Percentiles rank a stretch among this genome's conserved stretches.
Evolutionary conservation across 1,139 yeast species (phyloP).

Genomic region (Magnusiomyces sp.): DNA sequence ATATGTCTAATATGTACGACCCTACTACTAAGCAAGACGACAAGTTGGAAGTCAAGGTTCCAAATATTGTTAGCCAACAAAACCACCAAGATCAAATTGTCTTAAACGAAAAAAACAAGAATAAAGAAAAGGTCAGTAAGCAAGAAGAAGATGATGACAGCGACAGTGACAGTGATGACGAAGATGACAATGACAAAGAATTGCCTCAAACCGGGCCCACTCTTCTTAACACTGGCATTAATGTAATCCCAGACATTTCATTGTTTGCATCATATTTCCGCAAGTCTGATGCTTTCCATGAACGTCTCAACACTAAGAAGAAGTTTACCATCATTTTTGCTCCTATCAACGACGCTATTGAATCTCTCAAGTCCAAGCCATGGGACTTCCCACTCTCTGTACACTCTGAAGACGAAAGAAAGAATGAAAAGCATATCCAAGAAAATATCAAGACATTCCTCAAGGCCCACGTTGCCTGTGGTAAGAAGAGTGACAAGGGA

Average conservation of each 20-base stretch:
- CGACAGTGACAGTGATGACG: not conserved
- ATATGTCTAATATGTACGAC: too few relatives aligned
- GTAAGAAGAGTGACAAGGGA: too few relatives aligned
- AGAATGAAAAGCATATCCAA: constrained; percentile 24
- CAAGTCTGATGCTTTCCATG: constrained; percentile 22
- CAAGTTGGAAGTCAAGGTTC: too few relatives aligned
- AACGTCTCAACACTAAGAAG: constrained; percentile 24
- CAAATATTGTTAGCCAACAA: too few relatives aligned
- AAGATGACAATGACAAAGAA: not conserved
- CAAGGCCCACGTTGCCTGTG: constrained; percentile 25
- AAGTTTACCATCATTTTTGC: constrained; percentile 30
- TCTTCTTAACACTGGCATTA: constrained; percentile 29
- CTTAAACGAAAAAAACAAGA: too few relatives aligned
- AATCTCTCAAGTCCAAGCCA: constrained; percentile 27
- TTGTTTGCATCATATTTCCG: constrained; percentile 30
- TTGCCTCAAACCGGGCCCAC: constrained; percentile 21
- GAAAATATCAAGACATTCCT: constrained; percentile 26
- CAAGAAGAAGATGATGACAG: not conserved
- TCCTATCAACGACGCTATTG: constrained; percentile 30
- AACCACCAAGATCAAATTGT: too few relatives aligned
- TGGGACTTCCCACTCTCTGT: constrained; percentile 31
- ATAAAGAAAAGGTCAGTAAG: not conserved
- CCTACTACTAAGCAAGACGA: too few relatives aligned
- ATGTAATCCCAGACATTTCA: constrained; percentile 27
- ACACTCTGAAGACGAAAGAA: constrained; percentile 13